A percentile compares a stretch with the other conserved stretches of the same genome.
Conservation (phyloP, 352 stramenopile species). For the Phytophthora kernoviae region DNA sequence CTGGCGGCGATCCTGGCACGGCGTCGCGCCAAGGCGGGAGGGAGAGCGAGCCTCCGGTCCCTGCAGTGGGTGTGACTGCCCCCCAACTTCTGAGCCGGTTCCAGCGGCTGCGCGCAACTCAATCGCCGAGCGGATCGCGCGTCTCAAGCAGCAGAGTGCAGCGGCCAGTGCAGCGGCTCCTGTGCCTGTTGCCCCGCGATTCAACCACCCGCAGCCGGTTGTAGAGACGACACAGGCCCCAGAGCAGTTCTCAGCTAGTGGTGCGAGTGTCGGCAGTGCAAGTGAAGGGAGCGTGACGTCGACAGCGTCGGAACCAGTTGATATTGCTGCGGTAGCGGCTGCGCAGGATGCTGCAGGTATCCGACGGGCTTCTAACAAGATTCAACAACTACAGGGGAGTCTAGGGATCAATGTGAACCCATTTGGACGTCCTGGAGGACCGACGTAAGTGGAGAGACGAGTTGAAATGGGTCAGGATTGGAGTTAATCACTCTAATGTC, state of each 20-base stretch:
- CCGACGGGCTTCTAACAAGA: conserved; percentile 51
- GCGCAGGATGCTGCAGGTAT: conserved; percentile 36
- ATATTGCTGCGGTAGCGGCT: conserved; percentile 35
- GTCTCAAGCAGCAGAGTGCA: conserved; percentile 71
- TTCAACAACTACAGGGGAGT: conserved; percentile 80
- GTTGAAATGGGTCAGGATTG: background rate
- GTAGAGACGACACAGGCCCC: conserved; percentile 8
- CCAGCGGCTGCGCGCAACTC: conserved; percentile 42
- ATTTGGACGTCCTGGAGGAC: conserved; percentile 55
- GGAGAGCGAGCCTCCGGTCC: conserved; percentile 31
- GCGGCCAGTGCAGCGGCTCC: conserved; percentile 35
- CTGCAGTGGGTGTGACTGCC: conserved; percentile 37
- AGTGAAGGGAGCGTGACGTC: conserved; percentile 19
- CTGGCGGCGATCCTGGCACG: conserved; percentile 81
- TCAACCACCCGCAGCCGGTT: conserved; percentile 25
- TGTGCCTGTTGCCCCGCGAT: conserved; percentile 27
- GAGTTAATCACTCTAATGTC: background rate
- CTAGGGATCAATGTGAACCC: conserved; percentile 87
- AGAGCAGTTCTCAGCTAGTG: conserved; percentile 12
- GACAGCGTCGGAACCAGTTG: conserved; percentile 19
- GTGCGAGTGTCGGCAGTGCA: conserved; percentile 17
- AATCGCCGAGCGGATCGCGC: conserved; percentile 80
- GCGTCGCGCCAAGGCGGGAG: conserved; percentile 70
- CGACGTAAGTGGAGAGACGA: conserved; percentile 9
- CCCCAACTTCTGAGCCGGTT: conserved; percentile 12